Base-by-base conservation (phyloP, 768 basidiomycete genomes). In the Lactifluus piperatus region DNA sequence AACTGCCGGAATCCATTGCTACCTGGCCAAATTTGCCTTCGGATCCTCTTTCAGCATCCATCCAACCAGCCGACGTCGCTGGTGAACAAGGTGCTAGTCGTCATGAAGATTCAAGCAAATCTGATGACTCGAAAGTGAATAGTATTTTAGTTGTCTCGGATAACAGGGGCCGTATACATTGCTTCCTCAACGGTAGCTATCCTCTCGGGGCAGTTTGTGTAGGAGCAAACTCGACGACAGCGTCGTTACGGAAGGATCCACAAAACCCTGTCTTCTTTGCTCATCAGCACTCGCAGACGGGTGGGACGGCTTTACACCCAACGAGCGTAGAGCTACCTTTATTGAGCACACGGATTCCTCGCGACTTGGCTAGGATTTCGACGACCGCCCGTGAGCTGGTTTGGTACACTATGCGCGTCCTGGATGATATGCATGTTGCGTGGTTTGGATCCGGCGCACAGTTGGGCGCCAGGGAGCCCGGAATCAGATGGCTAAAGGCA, bases 131-230 rank as follows among this genome's bases (percentile, higher is more conserved):
- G 30, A 81, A 85, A 65, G 57, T 67, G 20, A 71, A 72, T 57
- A 89, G 86, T 65, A 72, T 92, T 54, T 73, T 92, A 20, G 74
- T 78, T 30, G 77, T 83, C 44, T 69, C 83, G 16, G 87, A 89
- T 66, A 73, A 77, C 53, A 60, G 69, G 20, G 88, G 90, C 5
- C 70, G 70, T 56, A 68, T 90, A 39, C 79, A 84, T 68, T 79
- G 72, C 62, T 91, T 83, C 72, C 74, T 91, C 48, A 89, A 92
- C 66, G 91, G 90, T 16, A 81, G 79, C 62, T 92, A 85, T 71
- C 80, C 81, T 32, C 73, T 92, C 37, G 90, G 90, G 26, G 69
- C 73, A 22, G 70, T 86, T 32, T 67, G 66, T 27, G 62, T 81
- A 26, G 77, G 74, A 60, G 48, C 64, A 56, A 32, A 57, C 39